Evolutionary conservation across 2,329 filamentous ascomycete genomes (phyloP).

Genomic region (Diaporthe humulicola): DNA sequence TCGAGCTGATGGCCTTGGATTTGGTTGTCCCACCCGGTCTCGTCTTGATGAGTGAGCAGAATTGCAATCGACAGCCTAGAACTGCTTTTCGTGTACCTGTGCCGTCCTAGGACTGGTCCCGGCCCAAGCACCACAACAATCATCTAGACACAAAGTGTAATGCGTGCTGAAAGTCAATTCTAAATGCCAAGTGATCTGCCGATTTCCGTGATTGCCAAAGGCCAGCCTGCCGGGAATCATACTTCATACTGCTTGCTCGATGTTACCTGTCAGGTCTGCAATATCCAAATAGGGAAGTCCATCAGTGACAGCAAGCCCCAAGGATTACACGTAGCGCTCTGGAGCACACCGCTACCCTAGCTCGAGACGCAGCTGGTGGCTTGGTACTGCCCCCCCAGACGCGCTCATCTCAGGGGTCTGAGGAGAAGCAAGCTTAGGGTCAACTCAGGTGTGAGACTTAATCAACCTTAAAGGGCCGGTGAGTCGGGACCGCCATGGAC

Average conservation of each 20-base stretch:
- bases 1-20: background rate
- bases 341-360: background rate
- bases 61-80: background rate
- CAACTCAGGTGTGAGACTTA: background rate
- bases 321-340: slow-evolving; percentile 5
- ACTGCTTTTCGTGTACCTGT: background rate
- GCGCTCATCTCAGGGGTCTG: background rate
- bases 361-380: background rate
- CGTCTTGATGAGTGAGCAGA: background rate
- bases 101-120: background rate
- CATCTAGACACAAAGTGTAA: too few species aligned
- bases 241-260: background rate
- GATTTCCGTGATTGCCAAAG: background rate
- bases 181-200: slow-evolving; percentile 14
- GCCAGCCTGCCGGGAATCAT: background rate
- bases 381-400: background rate
- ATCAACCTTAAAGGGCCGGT: slow-evolving; percentile 12
- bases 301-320: background rate
- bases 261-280: background rate
- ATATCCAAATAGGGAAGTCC: slow-evolving; percentile 3
- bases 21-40: slow-evolving; percentile 2
- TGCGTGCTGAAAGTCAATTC: background rate
- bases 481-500: background rate
- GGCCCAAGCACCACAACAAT: too few species aligned
- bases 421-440: slow-evolving; percentile 10